These are phyloP conservation scores for Tylopilus cervinicoccineus DNA, from an alignment of 768 basidiomycete genomes.

Conservation along the genomic window DNA sequence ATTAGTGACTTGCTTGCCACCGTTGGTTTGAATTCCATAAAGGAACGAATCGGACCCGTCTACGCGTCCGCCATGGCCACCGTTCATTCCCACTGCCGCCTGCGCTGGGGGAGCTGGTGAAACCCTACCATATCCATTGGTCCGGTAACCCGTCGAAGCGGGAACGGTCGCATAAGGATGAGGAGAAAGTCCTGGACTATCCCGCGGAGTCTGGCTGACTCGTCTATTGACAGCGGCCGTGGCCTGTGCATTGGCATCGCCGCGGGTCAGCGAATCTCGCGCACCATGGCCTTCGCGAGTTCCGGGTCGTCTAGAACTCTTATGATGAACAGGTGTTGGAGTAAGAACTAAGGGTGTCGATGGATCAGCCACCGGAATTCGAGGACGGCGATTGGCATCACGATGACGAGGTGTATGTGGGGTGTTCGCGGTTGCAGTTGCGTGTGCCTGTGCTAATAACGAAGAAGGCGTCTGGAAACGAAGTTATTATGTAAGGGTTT, in stretches of 20 bases:
- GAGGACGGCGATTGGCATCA: conserved; percentile 47
- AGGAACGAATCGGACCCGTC: conserved; percentile 67
- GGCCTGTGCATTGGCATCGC: conserved; percentile 57
- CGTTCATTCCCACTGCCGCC: conserved; percentile 36
- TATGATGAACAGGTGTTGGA: conserved; percentile 65
- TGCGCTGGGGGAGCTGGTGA: conserved; percentile 41
- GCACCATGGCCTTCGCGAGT: conserved; percentile 44
- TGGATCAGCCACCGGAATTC: conserved; percentile 53
- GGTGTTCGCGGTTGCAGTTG: conserved; percentile 50
- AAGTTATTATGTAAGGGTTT: conserved; percentile 1
- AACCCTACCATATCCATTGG: conserved; percentile 51
- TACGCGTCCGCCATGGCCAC: conserved; percentile 39
- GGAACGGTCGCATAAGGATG: conserved; percentile 75
- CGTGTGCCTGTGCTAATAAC: conserved; percentile 48
- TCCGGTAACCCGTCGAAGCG: conserved; percentile 53
- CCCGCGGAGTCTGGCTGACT: conserved; percentile 59
- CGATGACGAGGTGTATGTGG: conserved; percentile 53
- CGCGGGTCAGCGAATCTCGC: conserved; percentile 45
- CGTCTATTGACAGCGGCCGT: conserved; percentile 65
- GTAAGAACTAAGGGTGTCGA: conserved; percentile 58
- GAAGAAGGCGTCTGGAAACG: conserved; percentile 40
- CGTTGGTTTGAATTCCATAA: conserved; percentile 49
- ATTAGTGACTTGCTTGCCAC: conserved; percentile 46
- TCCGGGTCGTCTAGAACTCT: conserved; percentile 47
- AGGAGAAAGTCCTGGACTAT: conserved; percentile 44